These are phyloP conservation scores for Xylaria sp. DNA, from an alignment of 2,329 filamentous ascomycete genomes.

Conservation along the genomic window DNA sequence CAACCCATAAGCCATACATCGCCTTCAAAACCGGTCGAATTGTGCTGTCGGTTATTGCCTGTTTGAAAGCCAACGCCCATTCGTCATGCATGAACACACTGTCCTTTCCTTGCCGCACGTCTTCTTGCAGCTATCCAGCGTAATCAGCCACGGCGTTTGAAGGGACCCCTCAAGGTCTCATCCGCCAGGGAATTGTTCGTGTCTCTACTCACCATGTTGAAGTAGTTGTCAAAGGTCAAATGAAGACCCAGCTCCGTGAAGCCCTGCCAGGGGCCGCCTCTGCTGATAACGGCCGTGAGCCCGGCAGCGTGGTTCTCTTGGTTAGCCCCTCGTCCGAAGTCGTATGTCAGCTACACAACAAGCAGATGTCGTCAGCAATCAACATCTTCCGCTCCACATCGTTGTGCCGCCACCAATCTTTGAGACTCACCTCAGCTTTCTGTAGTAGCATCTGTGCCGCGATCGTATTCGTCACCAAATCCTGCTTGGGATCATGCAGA, in stretches of 20 bases:
- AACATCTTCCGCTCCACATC: neutral
- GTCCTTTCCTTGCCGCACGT: slow-evolving; percentile 31
- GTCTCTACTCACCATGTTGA: slow-evolving; percentile 30
- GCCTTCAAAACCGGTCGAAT: slow-evolving; percentile 23
- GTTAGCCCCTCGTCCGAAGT: slow-evolving; percentile 32
- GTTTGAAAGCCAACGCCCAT: slow-evolving; percentile 28
- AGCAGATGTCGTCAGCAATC: slow-evolving; percentile 6
- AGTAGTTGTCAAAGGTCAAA: slow-evolving; percentile 33
- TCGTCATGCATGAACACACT: slow-evolving; percentile 29
- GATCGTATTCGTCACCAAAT: slow-evolving; percentile 27
- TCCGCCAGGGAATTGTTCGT: neutral
- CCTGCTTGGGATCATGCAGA: slow-evolving; percentile 24
- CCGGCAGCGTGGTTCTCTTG: slow-evolving; percentile 35
- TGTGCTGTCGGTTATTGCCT: slow-evolving; percentile 24
- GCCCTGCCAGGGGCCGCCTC: slow-evolving; percentile 25
- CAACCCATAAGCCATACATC: slow-evolving; percentile 32
- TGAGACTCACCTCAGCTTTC: slow-evolving; percentile 32
- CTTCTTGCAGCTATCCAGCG: slow-evolving; percentile 31
- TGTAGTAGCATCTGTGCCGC: slow-evolving; percentile 33
- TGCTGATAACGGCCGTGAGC: slow-evolving; percentile 32
- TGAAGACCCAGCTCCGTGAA: slow-evolving; percentile 32
- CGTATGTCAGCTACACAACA: slow-evolving; percentile 28
- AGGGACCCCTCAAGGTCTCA: neutral
- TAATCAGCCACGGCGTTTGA: slow-evolving; percentile 13
- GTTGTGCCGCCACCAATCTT: neutral